Evolutionary conservation across 306 rosid genomes (phyloP), one percentile per base, ranked within the genome.

Genomic region (Senna tora): DNA sequence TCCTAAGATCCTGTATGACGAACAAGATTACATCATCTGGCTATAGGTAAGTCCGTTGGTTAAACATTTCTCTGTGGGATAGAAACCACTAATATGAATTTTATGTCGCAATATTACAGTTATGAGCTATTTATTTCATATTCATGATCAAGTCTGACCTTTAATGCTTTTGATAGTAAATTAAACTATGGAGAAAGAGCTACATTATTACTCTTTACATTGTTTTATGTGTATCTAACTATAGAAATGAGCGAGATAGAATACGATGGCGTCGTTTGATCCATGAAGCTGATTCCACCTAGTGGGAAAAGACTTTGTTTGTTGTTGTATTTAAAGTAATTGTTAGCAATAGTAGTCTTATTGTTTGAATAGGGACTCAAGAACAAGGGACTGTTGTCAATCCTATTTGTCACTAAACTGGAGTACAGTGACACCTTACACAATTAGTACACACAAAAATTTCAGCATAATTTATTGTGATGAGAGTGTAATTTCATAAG

Each of bases 1-100:
- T 75, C 17, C 70, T 81, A 47, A 88, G 84, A 69, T 80, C 88
- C 67, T 69, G 49, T 30, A 57, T 79, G 14, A 56, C 86, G 51
- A 77, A 81, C 65, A 88, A 73, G 74, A 76, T 77, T 39, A 53
- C 81, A 13, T 60, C 89, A 36, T 66, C 88, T 58, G 82, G 65
- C 20, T 70, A 78, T 74, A 75, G 88, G 99, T 95, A 54, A 80
- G 81, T 77, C 58, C 28, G 68, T 54, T 74, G 22, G 42, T 19
- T 59, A 43, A n/a, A 39, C 68, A 16, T 36, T 28, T 67, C n/a
- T 46, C 58, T 70, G 58, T 64, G 38, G 71, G 38, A 59, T 54
- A 51, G 33, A 64, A 68, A 2, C 19, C 25, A 10, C 4, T 38
- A 5, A 9, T 11, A 61, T 46, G 43, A 25, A 39, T 47, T 62